Percentiles rank a stretch among this genome's conserved stretches.
Conservation (phyloP, 805 yeast species). For the Ogataea methanolica region DNA sequence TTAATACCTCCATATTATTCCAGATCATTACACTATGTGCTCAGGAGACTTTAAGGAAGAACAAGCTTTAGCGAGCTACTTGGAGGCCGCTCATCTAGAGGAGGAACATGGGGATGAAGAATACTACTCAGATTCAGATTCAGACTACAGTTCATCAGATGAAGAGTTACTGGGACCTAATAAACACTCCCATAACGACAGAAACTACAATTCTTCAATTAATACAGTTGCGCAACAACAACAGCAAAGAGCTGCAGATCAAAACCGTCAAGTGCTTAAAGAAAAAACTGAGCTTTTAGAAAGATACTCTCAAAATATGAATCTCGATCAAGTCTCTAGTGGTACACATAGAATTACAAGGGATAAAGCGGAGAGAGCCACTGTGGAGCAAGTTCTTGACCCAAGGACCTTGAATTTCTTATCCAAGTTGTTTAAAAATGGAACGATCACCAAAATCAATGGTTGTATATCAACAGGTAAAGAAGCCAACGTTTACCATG, state of each 20-base stretch:
- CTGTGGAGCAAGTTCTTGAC: constrained; percentile 94
- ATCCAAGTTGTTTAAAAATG: constrained; percentile 75
- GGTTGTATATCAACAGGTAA: constrained; percentile 97
- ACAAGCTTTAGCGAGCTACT: neutral
- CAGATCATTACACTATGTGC: too few species aligned
- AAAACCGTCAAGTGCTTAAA: constrained; percentile 10
- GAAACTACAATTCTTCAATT: neutral
- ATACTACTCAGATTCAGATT: neutral
- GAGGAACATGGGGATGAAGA: neutral
- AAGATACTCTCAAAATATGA: constrained; percentile 62
- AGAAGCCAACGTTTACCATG: constrained; percentile 98
- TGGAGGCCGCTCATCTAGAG: neutral
- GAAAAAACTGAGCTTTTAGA: constrained; percentile 49
- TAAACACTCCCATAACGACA: neutral
- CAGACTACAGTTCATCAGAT: neutral
- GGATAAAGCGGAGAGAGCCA: constrained; percentile 91
- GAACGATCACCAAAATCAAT: constrained; percentile 77
- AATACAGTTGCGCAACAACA: constrained; percentile 2
- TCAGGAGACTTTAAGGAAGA: too few species aligned
- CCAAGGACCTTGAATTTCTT: constrained; percentile 87
- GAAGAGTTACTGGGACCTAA: neutral
- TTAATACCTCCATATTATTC: too few species aligned
- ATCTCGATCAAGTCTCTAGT: constrained; percentile 52
- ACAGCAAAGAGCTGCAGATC: neutral
- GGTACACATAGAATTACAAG: constrained; percentile 57